phyloP scores from a whole-genome alignment of 352 stramenopile genomes.

The Globisporangium middletonii region DNA sequence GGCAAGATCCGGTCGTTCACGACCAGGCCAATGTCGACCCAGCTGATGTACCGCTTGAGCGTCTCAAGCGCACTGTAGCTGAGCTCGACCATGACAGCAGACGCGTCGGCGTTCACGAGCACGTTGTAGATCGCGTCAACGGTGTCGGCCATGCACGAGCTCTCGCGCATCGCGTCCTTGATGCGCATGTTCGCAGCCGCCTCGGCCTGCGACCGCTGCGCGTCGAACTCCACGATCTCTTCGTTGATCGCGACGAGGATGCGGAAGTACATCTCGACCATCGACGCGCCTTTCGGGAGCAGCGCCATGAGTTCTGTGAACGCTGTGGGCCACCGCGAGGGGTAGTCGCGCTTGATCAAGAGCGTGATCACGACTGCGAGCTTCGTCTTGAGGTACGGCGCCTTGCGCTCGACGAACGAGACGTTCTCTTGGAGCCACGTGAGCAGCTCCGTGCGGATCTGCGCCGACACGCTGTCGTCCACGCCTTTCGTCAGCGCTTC shows the following conservation, averaged over 20 bases:
- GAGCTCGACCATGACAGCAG: slow-evolving; percentile 60
- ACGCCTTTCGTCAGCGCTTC: slow-evolving; percentile 39
- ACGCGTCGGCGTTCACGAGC: slow-evolving; percentile 64
- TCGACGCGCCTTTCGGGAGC: slow-evolving; percentile 58
- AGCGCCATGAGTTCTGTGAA: slow-evolving; percentile 83
- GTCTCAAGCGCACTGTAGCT: slow-evolving; percentile 65
- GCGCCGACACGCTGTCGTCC: slow-evolving; percentile 34
- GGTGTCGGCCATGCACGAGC: slow-evolving; percentile 61
- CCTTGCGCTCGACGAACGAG: slow-evolving; percentile 46
- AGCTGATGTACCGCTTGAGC: slow-evolving; percentile 82
- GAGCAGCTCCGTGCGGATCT: slow-evolving; percentile 53
- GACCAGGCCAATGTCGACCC: slow-evolving; percentile 80
- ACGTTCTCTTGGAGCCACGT: slow-evolving; percentile 60
- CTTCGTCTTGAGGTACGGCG: slow-evolving; percentile 84
- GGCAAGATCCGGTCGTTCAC: slow-evolving; percentile 82
- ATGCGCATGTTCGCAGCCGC: slow-evolving; percentile 76
- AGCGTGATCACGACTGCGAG: slow-evolving; percentile 75
- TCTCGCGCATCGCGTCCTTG: slow-evolving; percentile 86
- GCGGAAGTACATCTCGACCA: slow-evolving; percentile 90
- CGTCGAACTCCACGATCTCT: slow-evolving; percentile 89
- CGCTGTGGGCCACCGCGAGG: slow-evolving; percentile 73
- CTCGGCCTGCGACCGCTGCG: slow-evolving; percentile 48
- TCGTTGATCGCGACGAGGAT: slow-evolving; percentile 88
- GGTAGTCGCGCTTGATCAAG: slow-evolving; percentile 88
- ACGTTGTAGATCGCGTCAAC: slow-evolving; percentile 85